Evolutionary conservation across 257 asterid species (phyloP).

Genomic region (Scutellaria barbata): DNA sequence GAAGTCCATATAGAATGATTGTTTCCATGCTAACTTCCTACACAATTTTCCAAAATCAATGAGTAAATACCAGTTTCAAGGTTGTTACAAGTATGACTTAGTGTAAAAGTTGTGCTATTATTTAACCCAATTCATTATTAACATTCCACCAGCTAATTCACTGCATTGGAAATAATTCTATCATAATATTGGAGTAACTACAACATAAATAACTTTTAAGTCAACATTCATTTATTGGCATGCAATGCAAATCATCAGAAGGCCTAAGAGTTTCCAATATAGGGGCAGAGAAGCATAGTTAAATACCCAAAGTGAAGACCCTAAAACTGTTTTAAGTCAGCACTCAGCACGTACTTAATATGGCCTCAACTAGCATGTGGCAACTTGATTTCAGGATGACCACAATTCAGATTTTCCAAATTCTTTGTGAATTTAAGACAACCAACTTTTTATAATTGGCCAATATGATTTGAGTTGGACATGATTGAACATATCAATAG

Average conservation of each 20-base stretch:
- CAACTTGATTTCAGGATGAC: neutral
- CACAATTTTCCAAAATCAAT: slow-evolving; percentile 34
- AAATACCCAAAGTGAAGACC: neutral
- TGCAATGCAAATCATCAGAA: neutral
- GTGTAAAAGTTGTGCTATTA: slow-evolving; percentile 4
- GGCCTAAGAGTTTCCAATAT: slow-evolving; percentile 1
- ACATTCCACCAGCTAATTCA: slow-evolving; percentile 25
- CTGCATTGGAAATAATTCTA: slow-evolving; percentile 2
- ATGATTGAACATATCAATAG: no score
- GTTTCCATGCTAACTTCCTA: slow-evolving; percentile 61
- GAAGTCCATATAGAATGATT: slow-evolving; percentile 59
- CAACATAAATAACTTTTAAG: neutral
- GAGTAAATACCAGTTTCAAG: slow-evolving; percentile 33
- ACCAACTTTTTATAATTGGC: no score
- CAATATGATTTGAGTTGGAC: no score
- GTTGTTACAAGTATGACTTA: slow-evolving; percentile 28
- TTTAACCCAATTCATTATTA: slow-evolving; percentile 25
- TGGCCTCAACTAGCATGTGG: neutral
- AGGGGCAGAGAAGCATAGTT: neutral
- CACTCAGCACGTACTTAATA: neutral
- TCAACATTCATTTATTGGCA: neutral
- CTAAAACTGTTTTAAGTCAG: neutral
- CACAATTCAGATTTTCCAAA: neutral
- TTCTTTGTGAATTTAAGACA: neutral
- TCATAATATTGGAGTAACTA: neutral